A percentile compares a stretch with the other conserved stretches of the same genome.
Evolutionary conservation across 129 eudicot genomes (phyloP).

Genomic region (Dittrichia graveolens): DNA sequence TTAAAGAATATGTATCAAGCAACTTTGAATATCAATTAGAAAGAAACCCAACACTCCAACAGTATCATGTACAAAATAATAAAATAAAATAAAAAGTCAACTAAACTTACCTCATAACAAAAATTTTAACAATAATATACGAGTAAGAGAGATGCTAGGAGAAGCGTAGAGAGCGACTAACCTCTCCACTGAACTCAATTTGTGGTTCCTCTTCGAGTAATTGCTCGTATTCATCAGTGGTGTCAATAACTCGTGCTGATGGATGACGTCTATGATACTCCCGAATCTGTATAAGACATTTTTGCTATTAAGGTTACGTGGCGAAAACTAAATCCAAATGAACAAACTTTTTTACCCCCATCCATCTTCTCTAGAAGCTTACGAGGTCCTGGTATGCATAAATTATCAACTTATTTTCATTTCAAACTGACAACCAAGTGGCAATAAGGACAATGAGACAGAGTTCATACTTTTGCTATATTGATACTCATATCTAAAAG

Average conservation of each 20-base stretch:
- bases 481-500: background rate
- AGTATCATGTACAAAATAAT: background rate
- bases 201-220: slow-evolving; percentile 85
- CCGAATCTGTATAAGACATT: slow-evolving; percentile 55
- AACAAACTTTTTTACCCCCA: background rate
- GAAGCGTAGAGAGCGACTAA: slow-evolving; percentile 27
- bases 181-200: slow-evolving; percentile 98
- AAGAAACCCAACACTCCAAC: background rate
- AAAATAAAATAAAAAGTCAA: background rate
- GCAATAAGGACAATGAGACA: background rate
- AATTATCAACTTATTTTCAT: background rate
- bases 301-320: background rate
- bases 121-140: background rate
- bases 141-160: background rate
- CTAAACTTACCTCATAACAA: background rate
- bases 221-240: slow-evolving; percentile 75
- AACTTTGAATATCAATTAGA: background rate
- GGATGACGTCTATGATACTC: slow-evolving; percentile 97
- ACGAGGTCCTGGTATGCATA: slow-evolving; percentile 10
- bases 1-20: slow-evolving; percentile 8
- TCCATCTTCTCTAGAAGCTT: slow-evolving; percentile 4
- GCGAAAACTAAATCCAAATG: background rate
- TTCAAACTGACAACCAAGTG: slow-evolving; percentile 7
- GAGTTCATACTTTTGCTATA: background rate
- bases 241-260: slow-evolving; percentile 81